Conservation (phyloP, 2,329 filamentous ascomycete genomes). For the Cladosporium sp. region DNA sequence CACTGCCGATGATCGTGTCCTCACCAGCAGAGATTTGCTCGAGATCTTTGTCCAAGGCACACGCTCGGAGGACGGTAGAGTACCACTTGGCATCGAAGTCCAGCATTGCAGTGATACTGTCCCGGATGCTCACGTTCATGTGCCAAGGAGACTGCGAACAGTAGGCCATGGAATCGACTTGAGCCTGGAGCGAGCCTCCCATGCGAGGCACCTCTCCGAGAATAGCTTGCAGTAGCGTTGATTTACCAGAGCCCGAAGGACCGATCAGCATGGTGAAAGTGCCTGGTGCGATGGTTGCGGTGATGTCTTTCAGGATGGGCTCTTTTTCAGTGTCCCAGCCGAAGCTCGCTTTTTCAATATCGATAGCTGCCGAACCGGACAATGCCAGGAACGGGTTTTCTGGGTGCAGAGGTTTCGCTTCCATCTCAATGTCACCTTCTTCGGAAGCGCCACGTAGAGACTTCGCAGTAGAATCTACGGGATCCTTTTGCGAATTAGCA, state of each 20-base stretch:
- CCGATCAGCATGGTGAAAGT: slow-evolving; percentile 52
- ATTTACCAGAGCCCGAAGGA: slow-evolving; percentile 56
- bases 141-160: slow-evolving; percentile 43
- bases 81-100: slow-evolving; percentile 41
- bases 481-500: not conserved
- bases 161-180: slow-evolving; percentile 35
- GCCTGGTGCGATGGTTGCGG: slow-evolving; percentile 42
- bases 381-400: slow-evolving; percentile 35
- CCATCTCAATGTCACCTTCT: slow-evolving; percentile 12
- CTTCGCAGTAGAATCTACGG: not conserved
- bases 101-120: slow-evolving; percentile 40
- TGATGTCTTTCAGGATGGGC: slow-evolving; percentile 44
- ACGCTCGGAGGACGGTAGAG: slow-evolving; percentile 39
- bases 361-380: slow-evolving; percentile 1
- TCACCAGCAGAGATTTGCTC: slow-evolving; percentile 42
- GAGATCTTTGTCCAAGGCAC: slow-evolving; percentile 42
- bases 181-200: slow-evolving; percentile 33
- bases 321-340: slow-evolving; percentile 48
- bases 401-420: slow-evolving; percentile 28
- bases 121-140: slow-evolving; percentile 39
- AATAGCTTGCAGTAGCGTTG: slow-evolving; percentile 49
- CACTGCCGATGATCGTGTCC: slow-evolving; percentile 52
- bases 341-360: slow-evolving; percentile 39
- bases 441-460: not conserved
- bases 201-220: slow-evolving; percentile 45